Base-by-base conservation (phyloP, 1,139 yeast species). In the Magnusiomyces tetraspermus region DNA sequence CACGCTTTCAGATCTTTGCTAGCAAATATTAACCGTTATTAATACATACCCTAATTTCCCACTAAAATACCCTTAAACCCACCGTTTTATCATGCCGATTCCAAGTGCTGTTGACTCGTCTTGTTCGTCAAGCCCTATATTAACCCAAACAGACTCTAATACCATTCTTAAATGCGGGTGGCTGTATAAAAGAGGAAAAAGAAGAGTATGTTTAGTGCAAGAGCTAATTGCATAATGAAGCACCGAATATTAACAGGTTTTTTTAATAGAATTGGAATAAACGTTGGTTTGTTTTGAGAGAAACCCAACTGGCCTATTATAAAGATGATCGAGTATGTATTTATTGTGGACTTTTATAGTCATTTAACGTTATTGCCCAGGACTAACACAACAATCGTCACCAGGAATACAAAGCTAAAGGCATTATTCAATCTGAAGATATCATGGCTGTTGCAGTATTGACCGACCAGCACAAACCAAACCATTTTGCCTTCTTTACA, bases 251-350 rank as follows among this genome's bases (percentile, higher is more conserved):
- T 41, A 53, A 51, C 11, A 10, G 19, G 6, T 24, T 10, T 23
- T 24, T 15, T 11, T 15, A 43, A 4, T 57, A 65, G 60, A 58
- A 62, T 41, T 79, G 83, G 83, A 74, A 72, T 59, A 69, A 71
- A 55, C 66, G 72, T 41, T 81, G 86, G 86, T 77, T 79, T 57
- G 83, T 79, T 2, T 67, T 81, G n/a, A 67, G 86, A 41, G 69
- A 70, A 21, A 71, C 75, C 49, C 85, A 79, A 60, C 67, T 81
- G 40, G 71, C 81, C 17, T 79, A 77, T 63, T 81, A 81, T 63
- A 79, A 79, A 60, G 82, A 80, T 59, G 72, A 75, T 17, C 67
- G 73, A 6, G 50, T 47, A 47, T 11, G 50, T 47, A 6, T 36
- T 10, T 36, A 5, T 36, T 10, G 15, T 5, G 17, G 6, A 10